Evolutionary conservation across 2,329 filamentous ascomycete species (phyloP), one percentile per base, ranked within the genome.

Genomic region (Davidsoniella neocaledoniae): DNA sequence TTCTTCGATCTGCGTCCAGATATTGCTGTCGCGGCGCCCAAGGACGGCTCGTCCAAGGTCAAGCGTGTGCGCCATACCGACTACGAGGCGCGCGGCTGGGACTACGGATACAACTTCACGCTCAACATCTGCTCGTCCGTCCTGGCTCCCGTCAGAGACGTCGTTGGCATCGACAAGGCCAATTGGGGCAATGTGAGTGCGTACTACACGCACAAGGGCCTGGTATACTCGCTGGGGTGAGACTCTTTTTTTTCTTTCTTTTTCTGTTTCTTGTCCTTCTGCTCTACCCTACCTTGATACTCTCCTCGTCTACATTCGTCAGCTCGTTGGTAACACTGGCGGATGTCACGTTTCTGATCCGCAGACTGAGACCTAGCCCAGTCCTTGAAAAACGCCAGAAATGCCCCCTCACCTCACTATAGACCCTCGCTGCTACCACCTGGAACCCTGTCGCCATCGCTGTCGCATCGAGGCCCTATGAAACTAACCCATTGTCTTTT

Each of bases 81-180:
- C 59, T 79, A 79, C 62, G 71, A 77, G 55, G 77, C 81, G 6
- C 74, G 74, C 53, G 85, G 85, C 33, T 83, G 79, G 62, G 85
- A 90, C 64, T 85, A 87, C 57, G 77, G 76, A 55, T 76, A 77
- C 55, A 90, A 90, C 66, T 91, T 91, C 59, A 90, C 84, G 2
- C 61, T 90, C 58, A 91, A 91, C 65, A 80, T 91, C 57, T 91
- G 85, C 66, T 79, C 73, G 36, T 70, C 83, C 1, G 81, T 88
- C n/a, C 73, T 87, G 14, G 76, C 83, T 57, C 67, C 74, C 14
- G 68, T 83, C 17, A 67, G 72, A 41, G 68, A 77, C 54, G 74
- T 83, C 8, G 71, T 75, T 9, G 83, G 80, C n/a, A 62, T 88
- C 3, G 70, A 78, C 42, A 69, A 74, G 62, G 61, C 62, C 50